A percentile compares a stretch with the other conserved stretches of the same genome.
phyloP scores from a whole-genome alignment of 192 early-diverging fungal genomes.

The Obelidium mucronatum region DNA sequence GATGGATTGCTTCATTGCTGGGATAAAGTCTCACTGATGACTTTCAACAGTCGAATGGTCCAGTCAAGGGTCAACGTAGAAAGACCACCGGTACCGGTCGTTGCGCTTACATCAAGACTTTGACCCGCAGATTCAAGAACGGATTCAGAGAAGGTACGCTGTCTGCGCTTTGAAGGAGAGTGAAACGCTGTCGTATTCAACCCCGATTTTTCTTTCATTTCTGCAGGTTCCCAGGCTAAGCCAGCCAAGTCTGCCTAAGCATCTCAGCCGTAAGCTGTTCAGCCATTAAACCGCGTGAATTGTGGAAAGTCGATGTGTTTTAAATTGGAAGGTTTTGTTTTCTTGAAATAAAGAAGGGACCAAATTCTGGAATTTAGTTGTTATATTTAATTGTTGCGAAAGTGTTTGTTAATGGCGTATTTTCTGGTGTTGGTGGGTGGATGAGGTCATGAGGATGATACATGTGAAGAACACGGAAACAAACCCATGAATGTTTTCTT shows the following conservation, averaged over 20 bases:
- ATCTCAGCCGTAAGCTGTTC: too few species aligned
- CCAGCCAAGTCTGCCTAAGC: slow-evolving; percentile 27
- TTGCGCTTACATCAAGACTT: slow-evolving; percentile 94
- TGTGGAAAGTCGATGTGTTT: background rate
- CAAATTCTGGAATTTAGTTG: background rate
- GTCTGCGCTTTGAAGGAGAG: background rate
- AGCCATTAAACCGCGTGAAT: background rate
- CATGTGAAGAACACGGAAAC: too few species aligned
- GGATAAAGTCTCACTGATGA: background rate
- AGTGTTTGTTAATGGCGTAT: too few species aligned
- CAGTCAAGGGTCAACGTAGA: slow-evolving; percentile 93
- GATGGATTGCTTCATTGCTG: background rate
- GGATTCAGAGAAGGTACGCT: slow-evolving; percentile 83
- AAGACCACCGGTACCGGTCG: slow-evolving; percentile 99
- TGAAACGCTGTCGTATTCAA: background rate
- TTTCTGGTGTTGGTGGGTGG: too few species aligned
- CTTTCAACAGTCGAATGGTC: slow-evolving; percentile 86
- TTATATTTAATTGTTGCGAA: too few species aligned
- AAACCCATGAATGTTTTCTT: too few species aligned
- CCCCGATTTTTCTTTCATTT: background rate
- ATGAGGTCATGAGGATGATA: too few species aligned
- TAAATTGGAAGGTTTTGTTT: background rate
- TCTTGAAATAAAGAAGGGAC: background rate
- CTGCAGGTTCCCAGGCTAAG: slow-evolving; percentile 31
- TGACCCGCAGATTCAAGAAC: slow-evolving; percentile 96